Evolutionary conservation across 345 rosid species (phyloP), one percentile per base, ranked within the genome.

Genomic region (Pistacia atlantica): DNA sequence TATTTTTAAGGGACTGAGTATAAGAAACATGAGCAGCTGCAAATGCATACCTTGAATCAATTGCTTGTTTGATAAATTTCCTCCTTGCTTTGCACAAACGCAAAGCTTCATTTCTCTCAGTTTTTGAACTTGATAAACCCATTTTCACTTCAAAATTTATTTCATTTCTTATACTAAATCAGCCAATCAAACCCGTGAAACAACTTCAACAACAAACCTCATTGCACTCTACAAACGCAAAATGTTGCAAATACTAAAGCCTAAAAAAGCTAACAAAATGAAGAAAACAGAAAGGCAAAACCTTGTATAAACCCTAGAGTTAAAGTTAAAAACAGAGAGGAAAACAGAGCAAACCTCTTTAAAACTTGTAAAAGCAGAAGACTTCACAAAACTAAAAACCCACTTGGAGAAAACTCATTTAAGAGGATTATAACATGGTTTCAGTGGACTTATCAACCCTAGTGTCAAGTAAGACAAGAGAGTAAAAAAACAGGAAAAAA

Each of bases 21-120:
- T 95, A 92, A 17, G 98, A 92, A n/a, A 92, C 88, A 86, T 93
- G 99, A 62, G 98, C 93, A 46, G 98, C 97, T 7, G 98, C 94
- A 54, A 95, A 86, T 67, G 88, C 88, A 81, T 85, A 91, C 86
- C 98, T 90, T 0, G 97, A 90, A 54, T 90, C 90, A 37, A 95
- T 89, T 11, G 93, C 93, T 87, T 83, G 93, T 83, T 86, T 89
- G 45, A 93, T 85, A 81, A 90, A 93, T 74, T 81, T 87, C 82
- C 88, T 89, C 69, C 99, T 84, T 57, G 84, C 96, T 75, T 86
- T 90, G 83, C 99, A 95, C 22, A 93, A 60, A 35, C 84, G 80
- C 84, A 93, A 77, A 11, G 93, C 92, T 65, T 90, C 96, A 75
- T 82, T 78, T 66, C 81, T 87, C 22, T 87, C 87, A 65, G 80